Base-by-base conservation (phyloP, 208 protist genomes). In the Vickermania ingenoplastis region DNA sequence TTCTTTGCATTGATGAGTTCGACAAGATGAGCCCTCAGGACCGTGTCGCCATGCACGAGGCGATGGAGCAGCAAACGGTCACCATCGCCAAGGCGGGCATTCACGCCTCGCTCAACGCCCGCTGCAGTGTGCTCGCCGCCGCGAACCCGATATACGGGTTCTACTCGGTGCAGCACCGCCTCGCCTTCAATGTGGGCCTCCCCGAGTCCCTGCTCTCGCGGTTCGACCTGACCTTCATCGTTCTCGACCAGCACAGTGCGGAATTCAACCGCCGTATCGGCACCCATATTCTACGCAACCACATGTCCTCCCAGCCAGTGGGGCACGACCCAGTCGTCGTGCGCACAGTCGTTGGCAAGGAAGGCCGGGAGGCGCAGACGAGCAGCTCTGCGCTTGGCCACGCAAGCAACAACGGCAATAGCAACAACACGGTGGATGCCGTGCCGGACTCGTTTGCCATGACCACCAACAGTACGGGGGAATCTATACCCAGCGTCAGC, bases 1-100 rank as follows among this genome's bases (percentile, higher is more conserved):
- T 99, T 45, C 84, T 99, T 21, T 99, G 97, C 76, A 98, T 99
- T 56, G 99, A 99, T 77, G 99, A 99, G 77, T 99, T 99, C 75
- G 99, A 99, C 73, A 99, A 99, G 80, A 99, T 99, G 99, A 81
- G 69, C 41, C 79, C 96, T 31, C 75, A 90, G 25, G 98, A 99
- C 76, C 79, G 89, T 26, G 89, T 96, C n/a, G 92, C 95, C 2
- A 98, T 98, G 85, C 95, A 98, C 76, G 95, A 99, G 81, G 99
- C 98, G 22, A 99, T 99, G 98, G 99, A 99, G 78, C 99, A 99
- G 78, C 98, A 99, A 75, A 99, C 98, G 0, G 98, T 99, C 0
- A 99, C 98, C 1, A 99, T 99, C 58, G 85, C 94, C 23, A 99
- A 99, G 86, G 99, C 98, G 2, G 99, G 98, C 58, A 99, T 99